Base-by-base conservation (phyloP, 352 stramenopile species). In the Globisporangium paddicum region DNA sequence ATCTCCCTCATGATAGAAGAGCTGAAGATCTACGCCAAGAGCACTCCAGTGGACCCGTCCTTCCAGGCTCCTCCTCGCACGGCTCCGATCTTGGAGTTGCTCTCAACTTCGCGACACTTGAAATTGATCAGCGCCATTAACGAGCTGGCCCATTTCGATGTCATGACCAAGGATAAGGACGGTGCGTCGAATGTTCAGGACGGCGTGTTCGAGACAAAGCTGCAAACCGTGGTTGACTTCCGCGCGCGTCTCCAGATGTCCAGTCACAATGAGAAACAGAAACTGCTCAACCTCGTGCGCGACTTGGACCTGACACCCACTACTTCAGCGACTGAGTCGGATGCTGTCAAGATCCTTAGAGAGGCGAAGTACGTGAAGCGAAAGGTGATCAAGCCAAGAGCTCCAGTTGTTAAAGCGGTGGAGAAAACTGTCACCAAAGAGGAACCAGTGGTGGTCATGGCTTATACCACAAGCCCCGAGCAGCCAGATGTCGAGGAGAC, bases 81-180 rank as follows among this genome's bases (percentile, higher is more conserved):
- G 23, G 58, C 76, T 10, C 74, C 75, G 1, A 71, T 92, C 23
- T 66, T 89, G 28, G 78, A 92, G 63, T 70, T 90, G 37, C 60
- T 89, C 45, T 86, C 82, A 16, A 92, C 78, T 0, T 86, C 82
- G 55, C 78, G 82, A 0, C 77, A 89, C 67, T 50, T 92, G 47
- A 89, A 89, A 52, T 30, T 92, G 46, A 80, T 86, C 44, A 83
- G 73, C 60, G 78, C 79, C 5, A 87, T 90, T 46, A 90, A 85
- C 55, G 79, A 89, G 28, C 73, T 92, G 9, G 82, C 82, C 5
- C 79, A 90, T 40, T 70, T 83, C 21, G 71, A 82, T 19, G 65
- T 85, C 5, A 75, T 74, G 58, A 55, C 50, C 10, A 61, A 71
- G 26, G 55, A 48, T 6, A 71, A 38, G 1, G 67, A 75, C 3